Base-by-base conservation (phyloP, 768 basidiomycete species). In the Ramaria sp. region DNA sequence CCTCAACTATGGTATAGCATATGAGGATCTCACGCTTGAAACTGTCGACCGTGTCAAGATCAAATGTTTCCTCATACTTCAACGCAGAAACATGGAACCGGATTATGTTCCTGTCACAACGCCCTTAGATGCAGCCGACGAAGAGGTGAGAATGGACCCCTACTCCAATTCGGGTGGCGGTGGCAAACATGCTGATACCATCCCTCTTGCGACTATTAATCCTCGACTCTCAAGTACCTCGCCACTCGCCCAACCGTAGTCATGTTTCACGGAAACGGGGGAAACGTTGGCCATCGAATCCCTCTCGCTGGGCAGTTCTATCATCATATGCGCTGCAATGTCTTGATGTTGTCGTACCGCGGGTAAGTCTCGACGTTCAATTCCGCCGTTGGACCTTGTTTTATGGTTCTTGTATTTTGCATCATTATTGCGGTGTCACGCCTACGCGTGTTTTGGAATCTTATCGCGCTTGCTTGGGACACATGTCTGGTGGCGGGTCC, bases 231-330 rank as follows among this genome's bases (percentile, higher is more conserved):
- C 2, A 47, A 75, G 75, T 74, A 73, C 57, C 70, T 73, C 15
- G 64, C 71, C 0, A 66, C 65, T 42, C 74, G 92, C 15, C 95
- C 95, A 1, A 96, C 92, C 0, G 74, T 98, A 1, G 67, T 98
- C 48, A 88, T 97, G 82, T 91, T 96, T 54, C 94, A 97, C 61
- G 95, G 95, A 6, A 89, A 89, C 61, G 87, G 82, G 0, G 88
- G 88, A 13, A 91, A 90, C 60, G 73, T 82, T 37, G 94, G 95
- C 0, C 95, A 98, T 63, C 78, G 95, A 24, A 78, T 97, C 63
- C 95, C 93, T 1, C 71, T 96, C 25, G 94, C 88, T 0, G 77
- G 78, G 48, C 77, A 90, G 32, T 95, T 97, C 64, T 88, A 78
- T 63, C 68, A 79, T 45, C 79, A 80, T 62, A 82, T 91, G 80